Evolutionary conservation across 2,329 filamentous ascomycete genomes (phyloP).

Genomic region (Aspergillus brunneoviolaceus): DNA sequence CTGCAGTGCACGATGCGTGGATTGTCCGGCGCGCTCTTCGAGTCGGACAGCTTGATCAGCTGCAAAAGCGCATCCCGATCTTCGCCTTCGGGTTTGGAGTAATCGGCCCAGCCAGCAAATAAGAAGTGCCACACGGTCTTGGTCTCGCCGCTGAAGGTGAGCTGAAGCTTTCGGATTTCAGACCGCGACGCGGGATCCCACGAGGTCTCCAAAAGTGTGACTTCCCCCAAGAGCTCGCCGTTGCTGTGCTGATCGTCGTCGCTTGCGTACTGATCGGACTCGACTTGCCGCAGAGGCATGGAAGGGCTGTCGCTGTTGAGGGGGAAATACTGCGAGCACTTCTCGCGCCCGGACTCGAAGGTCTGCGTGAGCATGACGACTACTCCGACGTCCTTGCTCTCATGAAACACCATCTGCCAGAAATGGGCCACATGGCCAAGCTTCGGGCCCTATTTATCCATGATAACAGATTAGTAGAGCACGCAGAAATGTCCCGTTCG

Average conservation of each 20-base stretch:
- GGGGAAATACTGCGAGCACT: slow-evolving; percentile 90
- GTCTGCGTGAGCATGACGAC: slow-evolving; percentile 95
- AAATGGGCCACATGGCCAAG: slow-evolving; percentile 72
- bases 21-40: slow-evolving; percentile 53
- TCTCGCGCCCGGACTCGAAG: slow-evolving; percentile 72
- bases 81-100: slow-evolving; percentile 68
- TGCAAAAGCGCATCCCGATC: slow-evolving; percentile 52
- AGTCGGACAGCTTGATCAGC: slow-evolving; percentile 50
- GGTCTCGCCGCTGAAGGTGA: slow-evolving; percentile 52
- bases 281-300: slow-evolving; percentile 40
- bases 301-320: slow-evolving; percentile 53
- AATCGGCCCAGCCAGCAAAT: slow-evolving; percentile 88
- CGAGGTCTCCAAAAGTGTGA: slow-evolving; percentile 60
- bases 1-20: slow-evolving; percentile 85
- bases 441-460: slow-evolving; percentile 67
- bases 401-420: slow-evolving; percentile 94
- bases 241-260: slow-evolving; percentile 66
- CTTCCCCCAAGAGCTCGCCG: slow-evolving; percentile 62
- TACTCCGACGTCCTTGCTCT: slow-evolving; percentile 71
- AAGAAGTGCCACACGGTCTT: slow-evolving; percentile 79
- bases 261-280: slow-evolving; percentile 42
- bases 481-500: neutral
- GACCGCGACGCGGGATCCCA: slow-evolving; percentile 59
- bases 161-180: slow-evolving; percentile 70
- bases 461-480: neutral